These are phyloP conservation scores for Pseudotulostoma volvatum DNA, from an alignment of 495 filamentous ascomycete species.

Conservation along the genomic window DNA sequence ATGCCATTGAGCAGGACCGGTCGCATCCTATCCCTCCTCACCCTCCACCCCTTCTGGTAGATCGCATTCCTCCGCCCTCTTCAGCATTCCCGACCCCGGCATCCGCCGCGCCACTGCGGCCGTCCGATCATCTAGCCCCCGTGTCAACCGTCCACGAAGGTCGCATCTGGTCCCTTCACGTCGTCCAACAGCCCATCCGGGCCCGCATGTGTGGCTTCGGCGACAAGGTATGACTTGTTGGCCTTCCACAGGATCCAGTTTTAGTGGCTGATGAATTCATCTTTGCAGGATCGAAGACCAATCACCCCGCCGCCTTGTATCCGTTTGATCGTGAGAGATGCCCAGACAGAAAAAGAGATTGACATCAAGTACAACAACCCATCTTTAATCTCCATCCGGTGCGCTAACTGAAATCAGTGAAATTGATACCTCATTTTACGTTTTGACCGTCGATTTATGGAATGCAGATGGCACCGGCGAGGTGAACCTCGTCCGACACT, in stretches of 20 bases:
- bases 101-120: constrained; percentile 15
- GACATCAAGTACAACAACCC: constrained; percentile 63
- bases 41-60: constrained; percentile 31
- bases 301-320: constrained; percentile 95
- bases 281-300: constrained; percentile 66
- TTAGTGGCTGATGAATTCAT: background rate
- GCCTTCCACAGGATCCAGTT: background rate
- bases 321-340: constrained; percentile 65
- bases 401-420: constrained; percentile 26
- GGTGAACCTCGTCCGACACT: constrained; percentile 87
- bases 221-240: constrained; percentile 56
- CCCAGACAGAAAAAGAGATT: constrained; percentile 65
- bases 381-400: constrained; percentile 1
- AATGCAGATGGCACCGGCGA: constrained; percentile 66
- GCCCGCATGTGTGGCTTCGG: constrained; percentile 99
- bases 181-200: constrained; percentile 83
- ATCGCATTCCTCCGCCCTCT: constrained; percentile 28
- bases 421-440: constrained; percentile 75
- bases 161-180: constrained; percentile 49
- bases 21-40: constrained; percentile 23
- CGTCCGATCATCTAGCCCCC: constrained; percentile 23
- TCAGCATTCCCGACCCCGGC: constrained; percentile 27
- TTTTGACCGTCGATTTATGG: constrained; percentile 89
- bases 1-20: constrained; percentile 28
- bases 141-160: constrained; percentile 27